These are phyloP conservation scores for Pseudocercospora vitis DNA, from an alignment of 2,329 filamentous ascomycete genomes.

Conservation along the genomic window DNA sequence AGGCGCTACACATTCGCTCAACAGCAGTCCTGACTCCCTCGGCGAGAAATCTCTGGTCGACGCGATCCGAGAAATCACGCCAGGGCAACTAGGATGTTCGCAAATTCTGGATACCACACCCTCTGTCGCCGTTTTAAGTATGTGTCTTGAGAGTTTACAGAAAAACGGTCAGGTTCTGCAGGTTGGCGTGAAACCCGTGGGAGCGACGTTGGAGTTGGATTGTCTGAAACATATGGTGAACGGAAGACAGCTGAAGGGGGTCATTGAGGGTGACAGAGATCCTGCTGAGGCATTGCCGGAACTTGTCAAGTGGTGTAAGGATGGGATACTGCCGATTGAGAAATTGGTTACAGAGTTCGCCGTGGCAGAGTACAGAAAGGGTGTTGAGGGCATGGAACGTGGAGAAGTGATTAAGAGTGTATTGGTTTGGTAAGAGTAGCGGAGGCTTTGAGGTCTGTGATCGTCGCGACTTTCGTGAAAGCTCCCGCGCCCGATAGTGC, in stretches of 20 bases:
- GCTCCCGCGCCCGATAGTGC: no score
- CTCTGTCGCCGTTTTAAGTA: conserved; percentile 41
- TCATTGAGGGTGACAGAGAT: conserved; percentile 46
- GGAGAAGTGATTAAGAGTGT: conserved; percentile 43
- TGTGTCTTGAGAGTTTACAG: conserved; percentile 43
- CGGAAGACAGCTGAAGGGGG: conserved; percentile 49
- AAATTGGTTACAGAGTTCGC: conserved; percentile 45
- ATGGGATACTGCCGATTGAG: conserved; percentile 46
- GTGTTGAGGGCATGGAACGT: conserved; percentile 40
- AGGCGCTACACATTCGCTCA: conserved; percentile 43
- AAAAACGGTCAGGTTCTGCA: conserved; percentile 50
- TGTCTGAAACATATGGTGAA: conserved; percentile 47
- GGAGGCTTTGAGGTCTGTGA: no score
- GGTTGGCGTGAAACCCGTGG: conserved; percentile 47
- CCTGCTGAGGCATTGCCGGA: conserved; percentile 44
- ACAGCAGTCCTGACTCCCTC: conserved; percentile 19
- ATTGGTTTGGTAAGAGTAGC: conserved; percentile 41
- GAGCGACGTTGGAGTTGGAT: conserved; percentile 37
- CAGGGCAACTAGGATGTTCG: conserved; percentile 40
- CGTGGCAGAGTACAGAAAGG: conserved; percentile 40
- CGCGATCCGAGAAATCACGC: conserved; percentile 27
- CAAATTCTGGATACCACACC: conserved; percentile 52
- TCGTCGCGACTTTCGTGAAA: no score
- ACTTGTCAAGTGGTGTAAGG: conserved; percentile 47
- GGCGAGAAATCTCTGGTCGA: conserved; percentile 9